Percentiles rank a stretch among this genome's conserved stretches.
phyloP scores from a whole-genome alignment of 2,329 filamentous ascomycete genomes.

The Diaporthe velutina region DNA sequence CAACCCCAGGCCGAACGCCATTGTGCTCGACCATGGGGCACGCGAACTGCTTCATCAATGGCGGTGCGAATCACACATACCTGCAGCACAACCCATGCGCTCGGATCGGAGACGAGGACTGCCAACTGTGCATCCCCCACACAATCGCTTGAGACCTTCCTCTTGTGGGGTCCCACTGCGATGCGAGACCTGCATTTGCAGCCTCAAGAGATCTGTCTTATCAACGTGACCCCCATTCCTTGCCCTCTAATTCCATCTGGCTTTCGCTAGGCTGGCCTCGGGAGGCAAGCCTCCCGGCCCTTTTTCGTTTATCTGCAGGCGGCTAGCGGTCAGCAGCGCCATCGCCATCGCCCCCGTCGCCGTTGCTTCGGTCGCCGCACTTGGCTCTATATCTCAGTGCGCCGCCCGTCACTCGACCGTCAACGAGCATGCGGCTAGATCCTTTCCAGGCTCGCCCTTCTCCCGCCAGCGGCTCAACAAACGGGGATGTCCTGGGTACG shows the following conservation, averaged over 20 bases:
- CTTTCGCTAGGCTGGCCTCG: slow-evolving; percentile 21
- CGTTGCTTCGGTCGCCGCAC: slow-evolving; percentile 3
- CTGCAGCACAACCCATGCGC: slow-evolving; percentile 15
- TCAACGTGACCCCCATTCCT: slow-evolving; percentile 26
- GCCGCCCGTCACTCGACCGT: neutral
- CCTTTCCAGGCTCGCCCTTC: neutral
- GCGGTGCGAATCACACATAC: neutral
- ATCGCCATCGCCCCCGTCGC: neutral
- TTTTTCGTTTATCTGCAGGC: slow-evolving; percentile 21
- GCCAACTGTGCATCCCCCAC: slow-evolving; percentile 22
- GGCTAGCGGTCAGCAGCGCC: neutral
- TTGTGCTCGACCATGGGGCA: neutral
- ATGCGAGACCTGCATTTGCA: slow-evolving; percentile 27
- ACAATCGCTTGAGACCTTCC: slow-evolving; percentile 25
- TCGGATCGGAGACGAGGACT: neutral
- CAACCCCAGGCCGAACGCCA: neutral
- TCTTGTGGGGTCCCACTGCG: slow-evolving; percentile 23
- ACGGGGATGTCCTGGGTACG: slow-evolving; percentile 5
- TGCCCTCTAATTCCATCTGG: neutral
- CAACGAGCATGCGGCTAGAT: slow-evolving; percentile 20
- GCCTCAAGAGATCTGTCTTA: slow-evolving; percentile 33
- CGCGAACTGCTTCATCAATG: slow-evolving; percentile 3
- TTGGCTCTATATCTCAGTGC: neutral
- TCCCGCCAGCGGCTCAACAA: slow-evolving; percentile 15
- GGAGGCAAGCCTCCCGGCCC: neutral